Conservation (phyloP, 1,139 yeast species). For the Pneumocystis jirovecii region DNA sequence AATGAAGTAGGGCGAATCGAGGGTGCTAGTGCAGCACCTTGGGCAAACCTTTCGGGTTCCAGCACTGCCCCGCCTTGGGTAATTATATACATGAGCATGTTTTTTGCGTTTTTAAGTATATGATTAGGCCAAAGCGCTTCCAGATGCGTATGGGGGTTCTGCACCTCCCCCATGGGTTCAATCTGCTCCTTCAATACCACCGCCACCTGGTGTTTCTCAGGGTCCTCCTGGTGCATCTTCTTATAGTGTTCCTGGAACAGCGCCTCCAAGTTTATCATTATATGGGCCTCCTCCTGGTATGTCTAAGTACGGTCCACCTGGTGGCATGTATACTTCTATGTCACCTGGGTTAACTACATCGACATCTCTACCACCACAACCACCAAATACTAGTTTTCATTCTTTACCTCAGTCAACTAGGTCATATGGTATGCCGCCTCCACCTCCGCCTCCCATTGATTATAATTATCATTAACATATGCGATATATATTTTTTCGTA, state of each 20-base stretch:
- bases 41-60: neutral
- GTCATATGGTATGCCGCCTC: neutral
- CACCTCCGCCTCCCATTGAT: neutral
- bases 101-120: conserved; percentile 6
- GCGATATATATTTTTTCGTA: neutral
- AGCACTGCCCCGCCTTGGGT: conserved; percentile 1
- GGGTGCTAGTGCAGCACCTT: conserved; percentile 7
- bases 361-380: neutral
- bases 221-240: neutral
- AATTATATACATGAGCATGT: neutral
- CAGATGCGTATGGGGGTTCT: conserved; percentile 3
- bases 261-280: neutral
- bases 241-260: conserved; percentile 6
- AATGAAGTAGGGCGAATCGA: conserved; percentile 3
- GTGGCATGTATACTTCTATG: neutral
- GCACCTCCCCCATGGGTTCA: conserved; percentile 13
- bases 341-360: neutral
- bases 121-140: conserved; percentile 8
- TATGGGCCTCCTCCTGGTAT: neutral
- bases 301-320: neutral
- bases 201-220: conserved; percentile 7
- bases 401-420: neutral
- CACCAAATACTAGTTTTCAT: neutral
- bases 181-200: neutral
- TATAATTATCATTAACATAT: neutral